A percentile compares a stretch with the other conserved stretches of the same genome.
Evolutionary conservation across 495 filamentous ascomycete species (phyloP).

Genomic region (Penicillium chermesinum): DNA sequence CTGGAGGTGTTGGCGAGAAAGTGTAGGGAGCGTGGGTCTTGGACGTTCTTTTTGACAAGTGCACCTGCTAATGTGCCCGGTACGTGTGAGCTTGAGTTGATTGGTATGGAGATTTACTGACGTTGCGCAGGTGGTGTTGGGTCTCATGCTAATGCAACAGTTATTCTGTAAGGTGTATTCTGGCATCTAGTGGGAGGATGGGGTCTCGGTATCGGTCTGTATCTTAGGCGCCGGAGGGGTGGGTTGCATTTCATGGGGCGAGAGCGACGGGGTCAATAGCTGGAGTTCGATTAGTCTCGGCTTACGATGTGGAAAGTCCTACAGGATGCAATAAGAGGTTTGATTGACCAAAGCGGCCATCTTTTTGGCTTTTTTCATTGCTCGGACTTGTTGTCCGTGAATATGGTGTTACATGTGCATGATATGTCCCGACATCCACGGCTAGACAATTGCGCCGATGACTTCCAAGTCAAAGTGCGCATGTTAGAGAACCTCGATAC

Average conservation of each 20-base stretch:
- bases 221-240: too few species aligned
- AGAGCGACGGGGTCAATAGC: too few species aligned
- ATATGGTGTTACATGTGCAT: constrained; percentile 17
- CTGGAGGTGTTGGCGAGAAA: constrained; percentile 44
- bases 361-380: constrained; percentile 23
- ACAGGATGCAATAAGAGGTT: too few species aligned
- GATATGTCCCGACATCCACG: neutral
- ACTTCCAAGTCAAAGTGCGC: neutral
- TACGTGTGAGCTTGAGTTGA: constrained; percentile 7
- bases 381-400: constrained; percentile 6
- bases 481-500: constrained; percentile 4
- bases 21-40: constrained; percentile 50
- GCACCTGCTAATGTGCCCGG: constrained; percentile 53
- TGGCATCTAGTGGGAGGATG: neutral
- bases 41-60: constrained; percentile 65
- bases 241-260: too few species aligned
- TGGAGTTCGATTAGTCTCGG: too few species aligned
- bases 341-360: constrained; percentile 21
- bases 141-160: constrained; percentile 32
- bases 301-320: too few species aligned
- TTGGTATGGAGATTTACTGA: neutral
- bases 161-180: constrained; percentile 39
- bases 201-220: too few species aligned
- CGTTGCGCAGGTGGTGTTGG: constrained; percentile 18
- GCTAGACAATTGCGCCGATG: neutral